Evolutionary conservation across 2,329 filamentous ascomycete species (phyloP).

Genomic region (Diaporthe capsici): DNA sequence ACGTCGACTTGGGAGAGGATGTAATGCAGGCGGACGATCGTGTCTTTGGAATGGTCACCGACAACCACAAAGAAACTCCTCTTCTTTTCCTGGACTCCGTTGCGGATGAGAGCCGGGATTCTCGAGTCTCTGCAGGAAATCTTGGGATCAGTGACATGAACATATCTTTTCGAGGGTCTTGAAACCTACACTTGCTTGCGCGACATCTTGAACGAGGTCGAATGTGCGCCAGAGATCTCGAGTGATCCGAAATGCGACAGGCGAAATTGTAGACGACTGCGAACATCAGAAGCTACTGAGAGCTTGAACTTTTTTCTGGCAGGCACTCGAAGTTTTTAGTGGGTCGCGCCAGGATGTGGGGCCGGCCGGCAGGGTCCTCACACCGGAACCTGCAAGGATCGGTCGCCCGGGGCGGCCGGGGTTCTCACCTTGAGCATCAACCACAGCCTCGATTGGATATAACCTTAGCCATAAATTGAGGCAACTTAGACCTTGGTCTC

Average conservation of each 20-base stretch:
- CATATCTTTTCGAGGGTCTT: background rate
- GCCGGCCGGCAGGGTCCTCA: background rate
- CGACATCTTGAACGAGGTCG: slow-evolving; percentile 62
- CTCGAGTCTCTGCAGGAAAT: slow-evolving; percentile 78
- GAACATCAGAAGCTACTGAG: slow-evolving; percentile 22
- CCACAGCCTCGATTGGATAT: background rate
- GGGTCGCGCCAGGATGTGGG: slow-evolving; percentile 25
- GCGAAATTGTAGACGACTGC: background rate
- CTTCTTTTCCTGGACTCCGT: slow-evolving; percentile 96
- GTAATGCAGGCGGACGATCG: slow-evolving; percentile 93
- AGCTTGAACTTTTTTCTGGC: slow-evolving; percentile 40
- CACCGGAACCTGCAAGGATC: background rate
- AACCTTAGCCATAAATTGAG: background rate
- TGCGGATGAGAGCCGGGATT: slow-evolving; percentile 91
- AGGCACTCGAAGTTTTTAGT: slow-evolving; percentile 41
- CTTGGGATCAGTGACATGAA: slow-evolving; percentile 33
- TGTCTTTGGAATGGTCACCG: slow-evolving; percentile 94
- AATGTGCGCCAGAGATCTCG: slow-evolving; percentile 23
- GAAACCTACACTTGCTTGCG: slow-evolving; percentile 69
- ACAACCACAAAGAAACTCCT: slow-evolving; percentile 98
- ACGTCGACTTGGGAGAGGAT: slow-evolving; percentile 92
- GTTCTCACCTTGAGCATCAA: background rate
- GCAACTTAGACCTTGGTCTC: background rate
- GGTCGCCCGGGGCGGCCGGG: background rate
- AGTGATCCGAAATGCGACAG: slow-evolving; percentile 34